phyloP scores from a whole-genome alignment of 306 rosid species.

The barrel medic (Medicago truncatula) region MtrunA17r5.0-ANR NC_053044.1:36433501-36434000 shows the following conservation, averaged over 20 bases:
- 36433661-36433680: conserved; percentile 74
- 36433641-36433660: conserved; percentile 68
- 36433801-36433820: conserved; percentile 95
- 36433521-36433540: conserved; percentile 5
- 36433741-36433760: conserved; percentile 95
- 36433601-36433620: conserved; percentile 80
- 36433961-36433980: background rate
- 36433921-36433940: conserved; percentile 13
- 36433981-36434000: conserved; percentile 15
- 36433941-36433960: conserved; percentile 25
- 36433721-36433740: conserved; percentile 90
- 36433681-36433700: conserved; percentile 71
- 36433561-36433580: conserved; percentile 85
- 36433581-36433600: conserved; percentile 99
- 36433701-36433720: conserved; percentile 96
- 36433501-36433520: background rate
- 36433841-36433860: conserved; percentile 80
- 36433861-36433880: conserved; percentile 51
- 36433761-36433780: conserved; percentile 91
- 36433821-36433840: conserved; percentile 92
- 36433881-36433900: conserved; percentile 2
- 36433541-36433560: conserved; percentile 56
- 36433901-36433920: conserved; percentile 15
- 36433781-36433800: conserved; percentile 91
- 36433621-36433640: conserved; percentile 83